phyloP scores from a whole-genome alignment of 164 flowering plant species.

The Aristolochia contorta region DNA sequence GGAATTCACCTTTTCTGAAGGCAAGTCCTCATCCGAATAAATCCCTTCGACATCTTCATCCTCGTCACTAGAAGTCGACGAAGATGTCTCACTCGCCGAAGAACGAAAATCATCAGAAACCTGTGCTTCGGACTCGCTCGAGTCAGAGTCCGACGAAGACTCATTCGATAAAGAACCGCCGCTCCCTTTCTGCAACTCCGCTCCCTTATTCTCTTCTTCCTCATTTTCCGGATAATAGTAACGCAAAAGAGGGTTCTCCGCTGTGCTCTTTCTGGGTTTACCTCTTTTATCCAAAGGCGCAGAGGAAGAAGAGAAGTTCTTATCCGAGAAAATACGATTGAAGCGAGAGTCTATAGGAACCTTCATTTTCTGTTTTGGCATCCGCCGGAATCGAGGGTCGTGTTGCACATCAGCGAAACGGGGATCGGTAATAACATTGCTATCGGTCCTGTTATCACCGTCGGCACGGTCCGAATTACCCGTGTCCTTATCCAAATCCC shows the following conservation, averaged over 20 bases:
- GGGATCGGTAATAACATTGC: conserved; percentile 23
- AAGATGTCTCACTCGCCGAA: conserved; percentile 8
- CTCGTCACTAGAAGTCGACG: conserved; percentile 8
- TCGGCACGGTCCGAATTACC: background rate
- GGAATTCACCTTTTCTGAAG: conserved; percentile 16
- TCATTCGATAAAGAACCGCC: too few species aligned
- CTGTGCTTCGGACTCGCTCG: conserved; percentile 3
- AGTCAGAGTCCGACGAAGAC: background rate
- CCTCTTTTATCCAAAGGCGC: conserved; percentile 76
- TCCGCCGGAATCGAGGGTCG: conserved; percentile 72
- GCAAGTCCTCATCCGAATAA: conserved; percentile 18
- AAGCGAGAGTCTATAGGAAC: conserved; percentile 70
- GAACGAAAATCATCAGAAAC: background rate
- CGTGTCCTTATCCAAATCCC: background rate
- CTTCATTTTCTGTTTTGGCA: conserved; percentile 43
- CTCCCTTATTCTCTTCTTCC: background rate
- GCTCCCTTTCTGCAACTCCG: background rate
- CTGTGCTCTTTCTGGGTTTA: conserved; percentile 18
- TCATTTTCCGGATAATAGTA: conserved; percentile 35
- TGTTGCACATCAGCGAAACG: conserved; percentile 59
- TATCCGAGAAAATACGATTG: conserved; percentile 42
- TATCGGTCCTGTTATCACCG: background rate
- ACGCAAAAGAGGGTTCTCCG: conserved; percentile 30
- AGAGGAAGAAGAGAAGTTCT: conserved; percentile 42
- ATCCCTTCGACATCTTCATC: conserved; percentile 25